Conservation (phyloP, 495 filamentous ascomycete species). For the Aspergillus haitiensis region DNA sequence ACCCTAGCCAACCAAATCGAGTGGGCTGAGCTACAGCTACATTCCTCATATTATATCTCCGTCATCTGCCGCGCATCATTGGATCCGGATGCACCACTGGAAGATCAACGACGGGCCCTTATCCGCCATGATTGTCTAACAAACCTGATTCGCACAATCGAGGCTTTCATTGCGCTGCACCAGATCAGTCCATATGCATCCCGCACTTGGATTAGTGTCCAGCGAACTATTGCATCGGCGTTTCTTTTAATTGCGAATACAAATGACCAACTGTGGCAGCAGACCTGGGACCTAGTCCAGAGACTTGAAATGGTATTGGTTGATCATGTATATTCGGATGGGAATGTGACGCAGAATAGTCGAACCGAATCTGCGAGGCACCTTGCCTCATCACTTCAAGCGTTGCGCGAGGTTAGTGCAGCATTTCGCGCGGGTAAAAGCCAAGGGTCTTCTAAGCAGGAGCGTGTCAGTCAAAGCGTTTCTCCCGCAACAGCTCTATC, state of each 20-base stretch:
- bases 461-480: constrained; percentile 7
- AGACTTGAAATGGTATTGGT: constrained; percentile 42
- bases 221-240: constrained; percentile 48
- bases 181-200: constrained; percentile 42
- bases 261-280: constrained; percentile 33
- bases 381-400: constrained; percentile 41
- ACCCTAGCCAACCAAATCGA: constrained; percentile 54
- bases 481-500: constrained; percentile 27
- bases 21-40: constrained; percentile 55
- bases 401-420: constrained; percentile 41
- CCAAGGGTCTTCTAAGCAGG: constrained; percentile 8
- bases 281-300: constrained; percentile 41
- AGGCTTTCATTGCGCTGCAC: constrained; percentile 49
- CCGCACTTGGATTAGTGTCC: constrained; percentile 50
- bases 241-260: constrained; percentile 48
- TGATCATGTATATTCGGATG: constrained; percentile 45
- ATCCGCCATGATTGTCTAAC: constrained; percentile 49
- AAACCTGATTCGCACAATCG: constrained; percentile 44
- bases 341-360: constrained; percentile 29
- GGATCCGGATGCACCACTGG: constrained; percentile 43
- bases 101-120: constrained; percentile 32
- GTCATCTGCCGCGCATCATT: constrained; percentile 58
- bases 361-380: constrained; percentile 45
- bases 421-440: constrained; percentile 34
- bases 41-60: constrained; percentile 59